Percentiles rank a stretch among this genome's conserved stretches.
Evolutionary conservation across 2,329 filamentous ascomycete species (phyloP).

Genomic region (Zalaria obscura): DNA sequence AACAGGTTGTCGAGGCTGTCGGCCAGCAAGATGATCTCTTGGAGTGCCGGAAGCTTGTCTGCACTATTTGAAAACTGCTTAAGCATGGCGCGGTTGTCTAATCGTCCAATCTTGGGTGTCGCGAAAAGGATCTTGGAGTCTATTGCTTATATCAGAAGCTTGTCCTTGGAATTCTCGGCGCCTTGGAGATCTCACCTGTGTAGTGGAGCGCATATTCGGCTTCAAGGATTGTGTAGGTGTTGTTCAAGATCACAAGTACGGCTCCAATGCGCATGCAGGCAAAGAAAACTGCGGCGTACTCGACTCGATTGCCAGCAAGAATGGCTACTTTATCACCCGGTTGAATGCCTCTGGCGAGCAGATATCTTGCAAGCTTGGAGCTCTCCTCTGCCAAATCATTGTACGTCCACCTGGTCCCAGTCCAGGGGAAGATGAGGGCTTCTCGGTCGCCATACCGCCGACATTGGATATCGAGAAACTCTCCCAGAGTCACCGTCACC

Average conservation of each 20-base stretch:
- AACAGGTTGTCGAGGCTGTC: slow-evolving; percentile 10
- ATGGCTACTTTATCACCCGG: slow-evolving; percentile 59
- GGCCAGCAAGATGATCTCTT: slow-evolving; percentile 13
- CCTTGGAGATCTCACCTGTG: slow-evolving; percentile 36
- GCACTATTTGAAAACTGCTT: slow-evolving; percentile 7
- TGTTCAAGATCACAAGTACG: slow-evolving; percentile 61
- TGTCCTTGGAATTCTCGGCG: background rate
- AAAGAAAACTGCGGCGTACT: slow-evolving; percentile 55
- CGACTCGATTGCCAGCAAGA: slow-evolving; percentile 51
- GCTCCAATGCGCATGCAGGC: slow-evolving; percentile 41
- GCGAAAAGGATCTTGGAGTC: slow-evolving; percentile 63
- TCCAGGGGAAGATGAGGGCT: slow-evolving; percentile 63
- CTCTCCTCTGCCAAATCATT: slow-evolving; percentile 24
- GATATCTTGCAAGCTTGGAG: slow-evolving; percentile 23
- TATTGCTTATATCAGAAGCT: slow-evolving; percentile 15
- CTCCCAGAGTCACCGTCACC: slow-evolving; percentile 56
- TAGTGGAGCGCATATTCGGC: slow-evolving; percentile 58
- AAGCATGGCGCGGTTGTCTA: slow-evolving; percentile 49
- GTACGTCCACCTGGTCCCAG: slow-evolving; percentile 57
- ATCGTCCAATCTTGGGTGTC: slow-evolving; percentile 51
- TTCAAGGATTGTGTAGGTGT: slow-evolving; percentile 65
- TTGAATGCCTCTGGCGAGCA: slow-evolving; percentile 52
- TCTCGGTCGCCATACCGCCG: slow-evolving; percentile 51
- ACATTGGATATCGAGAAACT: slow-evolving; percentile 58
- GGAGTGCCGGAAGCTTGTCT: slow-evolving; percentile 9